Conservation (phyloP, 805 yeast species). For the Candida pini region DNA sequence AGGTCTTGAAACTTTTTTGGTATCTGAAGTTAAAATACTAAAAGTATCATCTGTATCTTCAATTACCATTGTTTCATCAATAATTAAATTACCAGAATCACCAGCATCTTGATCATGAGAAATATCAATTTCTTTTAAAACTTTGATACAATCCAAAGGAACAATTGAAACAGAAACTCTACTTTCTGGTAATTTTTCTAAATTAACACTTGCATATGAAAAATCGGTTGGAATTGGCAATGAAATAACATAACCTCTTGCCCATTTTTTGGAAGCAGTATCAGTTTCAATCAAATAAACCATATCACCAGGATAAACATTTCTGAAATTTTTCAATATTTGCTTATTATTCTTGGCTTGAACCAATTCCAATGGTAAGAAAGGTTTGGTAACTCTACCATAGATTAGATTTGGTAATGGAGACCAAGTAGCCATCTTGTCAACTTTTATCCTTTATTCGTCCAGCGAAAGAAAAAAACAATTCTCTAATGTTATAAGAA, state of each 20-base stretch:
- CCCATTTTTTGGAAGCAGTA: slow-evolving; percentile 55
- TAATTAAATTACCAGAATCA: slow-evolving; percentile 4
- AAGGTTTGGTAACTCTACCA: slow-evolving; percentile 39
- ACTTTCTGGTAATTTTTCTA: slow-evolving; percentile 58
- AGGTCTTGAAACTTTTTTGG: slow-evolving; percentile 32
- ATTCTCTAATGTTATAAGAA: too few species aligned
- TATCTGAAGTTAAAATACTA: slow-evolving; percentile 2
- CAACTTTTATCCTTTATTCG: too few species aligned
- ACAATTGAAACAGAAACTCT: slow-evolving; percentile 50
- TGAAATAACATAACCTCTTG: slow-evolving; percentile 66
- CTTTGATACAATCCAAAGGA: slow-evolving; percentile 50
- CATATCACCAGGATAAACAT: slow-evolving; percentile 73
- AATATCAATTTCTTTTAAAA: slow-evolving; percentile 33
- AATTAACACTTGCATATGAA: slow-evolving; percentile 51
- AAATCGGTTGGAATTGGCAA: slow-evolving; percentile 70
- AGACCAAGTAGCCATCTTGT: slow-evolving; percentile 32
- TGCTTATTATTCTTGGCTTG: slow-evolving; percentile 8
- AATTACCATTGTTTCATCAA: slow-evolving; percentile 5
- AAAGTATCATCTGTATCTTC: slow-evolving; percentile 8
- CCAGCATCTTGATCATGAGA: slow-evolving; percentile 1
- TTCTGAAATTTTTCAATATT: slow-evolving; percentile 26
- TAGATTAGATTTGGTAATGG: slow-evolving; percentile 42
- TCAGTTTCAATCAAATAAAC: slow-evolving; percentile 63
- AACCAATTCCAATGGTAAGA: slow-evolving; percentile 36
- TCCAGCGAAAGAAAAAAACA: too few species aligned